Evolutionary conservation across 2,329 filamentous ascomycete species (phyloP).

Genomic region (Parasarocladium wereldwijsianum): DNA sequence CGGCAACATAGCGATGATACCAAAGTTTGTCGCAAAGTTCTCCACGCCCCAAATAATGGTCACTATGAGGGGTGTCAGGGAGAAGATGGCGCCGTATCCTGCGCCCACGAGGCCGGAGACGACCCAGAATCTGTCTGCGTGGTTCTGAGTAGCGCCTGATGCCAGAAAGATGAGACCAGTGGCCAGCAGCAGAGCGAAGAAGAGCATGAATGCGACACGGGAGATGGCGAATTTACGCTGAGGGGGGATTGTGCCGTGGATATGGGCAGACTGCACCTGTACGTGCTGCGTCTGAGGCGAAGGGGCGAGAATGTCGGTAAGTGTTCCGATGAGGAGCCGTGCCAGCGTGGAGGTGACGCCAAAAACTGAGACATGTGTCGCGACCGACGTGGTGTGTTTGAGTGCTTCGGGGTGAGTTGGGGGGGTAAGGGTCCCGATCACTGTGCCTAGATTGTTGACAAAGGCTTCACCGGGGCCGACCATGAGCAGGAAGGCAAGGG

Average conservation of each 20-base stretch:
- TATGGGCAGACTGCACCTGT: conserved; percentile 22
- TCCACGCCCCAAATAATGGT: conserved; percentile 98
- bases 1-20: conserved; percentile 83
- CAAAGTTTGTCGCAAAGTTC: conserved; percentile 98
- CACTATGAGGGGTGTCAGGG: conserved; percentile 78
- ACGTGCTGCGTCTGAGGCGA: conserved; percentile 45
- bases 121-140: conserved; percentile 68
- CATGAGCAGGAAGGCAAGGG: conserved; percentile 80
- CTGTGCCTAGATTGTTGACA: conserved; percentile 91
- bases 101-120: conserved; percentile 75
- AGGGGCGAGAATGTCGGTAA: conserved; percentile 76
- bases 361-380: conserved; percentile 87
- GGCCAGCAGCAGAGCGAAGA: conserved; percentile 60
- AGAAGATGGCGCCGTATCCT: conserved; percentile 87
- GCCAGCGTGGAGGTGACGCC: conserved; percentile 83
- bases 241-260: conserved; percentile 8
- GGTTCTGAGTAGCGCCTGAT: conserved; percentile 57
- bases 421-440: conserved; percentile 72
- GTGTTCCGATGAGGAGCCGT: conserved; percentile 72
- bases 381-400: conserved; percentile 41
- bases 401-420: conserved; percentile 28
- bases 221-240: conserved; percentile 46
- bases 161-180: conserved; percentile 66
- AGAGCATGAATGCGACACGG: conserved; percentile 64
- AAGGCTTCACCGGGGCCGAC: conserved; percentile 94